Evolutionary conservation across 1,284 basidiomycete genomes (phyloP).

Genomic region (Apiotrichum akiyoshidainum): DNA sequence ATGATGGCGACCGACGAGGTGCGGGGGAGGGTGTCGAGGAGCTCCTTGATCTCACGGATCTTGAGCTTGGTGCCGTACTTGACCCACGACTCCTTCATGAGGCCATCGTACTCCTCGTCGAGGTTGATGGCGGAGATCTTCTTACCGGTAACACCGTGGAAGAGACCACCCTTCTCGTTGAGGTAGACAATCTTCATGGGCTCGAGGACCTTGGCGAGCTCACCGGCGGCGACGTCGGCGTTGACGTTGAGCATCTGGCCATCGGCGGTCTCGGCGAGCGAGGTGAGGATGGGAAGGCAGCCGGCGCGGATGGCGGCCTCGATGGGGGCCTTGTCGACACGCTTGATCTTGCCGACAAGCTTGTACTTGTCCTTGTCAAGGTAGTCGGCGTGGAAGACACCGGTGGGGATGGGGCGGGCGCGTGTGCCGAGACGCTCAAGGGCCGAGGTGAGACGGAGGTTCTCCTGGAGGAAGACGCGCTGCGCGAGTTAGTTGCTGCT

Average conservation of each 20-base stretch:
- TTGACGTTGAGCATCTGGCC: constrained; percentile 97
- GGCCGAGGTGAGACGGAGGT: constrained; percentile 83
- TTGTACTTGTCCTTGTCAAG: constrained; percentile 90
- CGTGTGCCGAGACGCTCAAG: constrained; percentile 89
- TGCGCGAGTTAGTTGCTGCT: not conserved
- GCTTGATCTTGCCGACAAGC: constrained; percentile 89
- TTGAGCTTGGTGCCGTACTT: constrained; percentile 99
- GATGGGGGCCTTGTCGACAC: constrained; percentile 87
- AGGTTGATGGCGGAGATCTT: constrained; percentile 95
- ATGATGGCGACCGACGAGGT: constrained; percentile 98
- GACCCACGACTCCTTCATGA: constrained; percentile 99
- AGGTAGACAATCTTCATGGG: constrained; percentile 99
- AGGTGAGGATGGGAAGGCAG: constrained; percentile 87
- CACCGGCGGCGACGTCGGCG: constrained; percentile 92
- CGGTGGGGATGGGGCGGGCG: constrained; percentile 90
- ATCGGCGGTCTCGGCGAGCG: constrained; percentile 81
- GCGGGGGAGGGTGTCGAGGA: constrained; percentile 95
- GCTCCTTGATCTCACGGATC: constrained; percentile 97
- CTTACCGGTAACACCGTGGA: constrained; percentile 93
- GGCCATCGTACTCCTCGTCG: constrained; percentile 95
- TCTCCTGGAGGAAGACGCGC: constrained; percentile 92
- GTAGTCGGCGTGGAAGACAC: constrained; percentile 92
- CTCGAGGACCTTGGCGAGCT: constrained; percentile 91
- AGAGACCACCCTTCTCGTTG: constrained; percentile 97
- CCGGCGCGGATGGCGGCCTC: constrained; percentile 92